These are phyloP conservation scores for Breviolum minutum DNA, from an alignment of 73 alveolate species.

Conservation along the genomic window DNA sequence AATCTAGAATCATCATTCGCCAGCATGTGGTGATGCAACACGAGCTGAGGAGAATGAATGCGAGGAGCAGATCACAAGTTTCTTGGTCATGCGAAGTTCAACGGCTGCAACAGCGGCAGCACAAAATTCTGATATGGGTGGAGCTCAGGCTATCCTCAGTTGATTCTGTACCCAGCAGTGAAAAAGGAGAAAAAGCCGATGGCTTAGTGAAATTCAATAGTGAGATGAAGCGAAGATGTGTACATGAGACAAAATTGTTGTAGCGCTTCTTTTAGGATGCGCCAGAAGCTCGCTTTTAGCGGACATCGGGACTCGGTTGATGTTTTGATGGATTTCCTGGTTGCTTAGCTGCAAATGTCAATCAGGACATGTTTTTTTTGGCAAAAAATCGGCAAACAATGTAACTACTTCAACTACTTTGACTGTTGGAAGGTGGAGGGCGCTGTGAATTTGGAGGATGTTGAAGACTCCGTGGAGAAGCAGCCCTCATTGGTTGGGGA, in stretches of 20 bases:
- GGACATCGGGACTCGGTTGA: constrained; percentile 71
- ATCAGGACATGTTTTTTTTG: not conserved
- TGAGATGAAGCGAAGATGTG: not conserved
- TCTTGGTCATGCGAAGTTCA: not conserved
- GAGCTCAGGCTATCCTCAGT: constrained; percentile 31
- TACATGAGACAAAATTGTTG: not conserved
- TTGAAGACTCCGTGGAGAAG: constrained; percentile 66
- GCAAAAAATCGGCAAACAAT: not conserved
- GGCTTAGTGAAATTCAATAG: not conserved
- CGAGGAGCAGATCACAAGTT: constrained; percentile 49
- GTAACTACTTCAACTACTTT: not conserved
- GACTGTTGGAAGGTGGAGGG: constrained; percentile 21
- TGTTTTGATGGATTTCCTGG: constrained; percentile 67
- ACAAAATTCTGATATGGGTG: not conserved
- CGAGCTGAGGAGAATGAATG: constrained; percentile 39
- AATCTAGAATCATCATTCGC: not conserved
- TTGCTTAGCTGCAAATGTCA: not conserved
- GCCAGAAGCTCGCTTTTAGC: constrained; percentile 21
- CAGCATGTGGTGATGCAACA: not conserved
- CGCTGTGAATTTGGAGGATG: constrained; percentile 77
- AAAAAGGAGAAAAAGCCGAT: constrained; percentile 74
- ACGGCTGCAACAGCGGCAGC: too few species aligned
- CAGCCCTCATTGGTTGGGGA: constrained; percentile 42
- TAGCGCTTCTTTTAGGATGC: constrained; percentile 7
- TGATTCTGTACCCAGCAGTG: constrained; percentile 75